These are phyloP conservation scores for Sisymbrium altissimum DNA, from an alignment of 345 rosid genomes.

Conservation along the genomic window DNA sequence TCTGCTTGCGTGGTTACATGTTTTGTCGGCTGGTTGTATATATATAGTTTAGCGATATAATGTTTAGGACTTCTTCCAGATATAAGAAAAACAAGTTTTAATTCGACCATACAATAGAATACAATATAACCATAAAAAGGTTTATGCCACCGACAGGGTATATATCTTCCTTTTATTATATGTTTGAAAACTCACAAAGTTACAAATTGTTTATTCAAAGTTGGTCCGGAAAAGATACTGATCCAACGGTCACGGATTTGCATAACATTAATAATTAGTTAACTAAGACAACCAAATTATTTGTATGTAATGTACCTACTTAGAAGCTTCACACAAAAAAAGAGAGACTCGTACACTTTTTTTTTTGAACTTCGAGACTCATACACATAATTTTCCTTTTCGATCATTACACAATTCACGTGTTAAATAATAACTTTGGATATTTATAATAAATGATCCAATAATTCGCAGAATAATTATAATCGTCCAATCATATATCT, in stretches of 20 bases:
- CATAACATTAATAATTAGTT: background rate
- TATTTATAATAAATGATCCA: constrained; percentile 2
- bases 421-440: constrained; percentile 15
- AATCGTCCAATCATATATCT: background rate
- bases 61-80: background rate
- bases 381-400: background rate
- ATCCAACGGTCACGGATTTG: constrained; percentile 26
- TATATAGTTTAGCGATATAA: background rate
- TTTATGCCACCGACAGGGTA: constrained; percentile 26
- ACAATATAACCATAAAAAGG: background rate
- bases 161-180: background rate
- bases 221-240: constrained; percentile 20
- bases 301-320: background rate
- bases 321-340: constrained; percentile 9
- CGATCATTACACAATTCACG: constrained; percentile 14
- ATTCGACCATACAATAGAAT: background rate
- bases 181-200: background rate
- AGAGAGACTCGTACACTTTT: background rate
- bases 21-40: constrained; percentile 9
- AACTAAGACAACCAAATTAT: background rate
- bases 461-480: background rate
- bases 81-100: background rate
- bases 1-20: background rate
- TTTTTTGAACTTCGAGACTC: no score
- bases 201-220: background rate